Base-by-base conservation (phyloP, 164 flowering plant species). In the Stephania cephalantha region DNA sequence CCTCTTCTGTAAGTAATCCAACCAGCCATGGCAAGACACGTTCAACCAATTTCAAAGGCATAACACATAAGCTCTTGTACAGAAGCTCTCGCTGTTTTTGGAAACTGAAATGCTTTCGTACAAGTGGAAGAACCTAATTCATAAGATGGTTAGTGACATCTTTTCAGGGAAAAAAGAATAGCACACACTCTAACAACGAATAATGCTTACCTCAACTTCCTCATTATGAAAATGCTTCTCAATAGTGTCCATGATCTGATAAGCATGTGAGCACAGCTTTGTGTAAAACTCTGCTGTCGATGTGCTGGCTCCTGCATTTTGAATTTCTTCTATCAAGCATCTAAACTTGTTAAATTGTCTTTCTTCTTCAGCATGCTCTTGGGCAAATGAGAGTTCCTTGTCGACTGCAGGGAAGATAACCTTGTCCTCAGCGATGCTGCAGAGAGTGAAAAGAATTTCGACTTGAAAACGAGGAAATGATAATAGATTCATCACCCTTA, bases 351-450 rank as follows among this genome's bases (percentile, higher is more conserved):
- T 85, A 83, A 95, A 95, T 78, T 89, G 91, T 73, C 81, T 86
- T 82, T 93, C 91, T 83, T 91, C 97, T 84, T 93, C 95, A 46
- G 95, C 93, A 82, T 92, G 99, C 85, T 95, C 95, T 78, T 88
- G 86, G 9, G 82, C 89, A 79, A 93, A 93, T 69, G 93, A 93
- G 75, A 91, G 85, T 81, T 90, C 95, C 73, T 79, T 84, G 86
- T 90, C 97, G 79, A 93, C 89, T 31, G 97, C 97, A 80, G 99
- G 99, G 84, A 95, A 95, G 84, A 91, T 91, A 78, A 95, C 87
- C 81, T 85, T 89, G 82, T 95, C 99, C 85, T 93, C 97, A 80
- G 97, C 99, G 82, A 95, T 87, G 81, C 99, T 95, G 89, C 91
- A 88, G 50, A 85, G 73, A 81, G 52, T 79, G 73, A 69, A 44